Percentiles rank a stretch among this genome's conserved stretches.
Evolutionary conservation across 108 stramenopile species (phyloP).

Genomic region (Skeletonema tropicum): DNA sequence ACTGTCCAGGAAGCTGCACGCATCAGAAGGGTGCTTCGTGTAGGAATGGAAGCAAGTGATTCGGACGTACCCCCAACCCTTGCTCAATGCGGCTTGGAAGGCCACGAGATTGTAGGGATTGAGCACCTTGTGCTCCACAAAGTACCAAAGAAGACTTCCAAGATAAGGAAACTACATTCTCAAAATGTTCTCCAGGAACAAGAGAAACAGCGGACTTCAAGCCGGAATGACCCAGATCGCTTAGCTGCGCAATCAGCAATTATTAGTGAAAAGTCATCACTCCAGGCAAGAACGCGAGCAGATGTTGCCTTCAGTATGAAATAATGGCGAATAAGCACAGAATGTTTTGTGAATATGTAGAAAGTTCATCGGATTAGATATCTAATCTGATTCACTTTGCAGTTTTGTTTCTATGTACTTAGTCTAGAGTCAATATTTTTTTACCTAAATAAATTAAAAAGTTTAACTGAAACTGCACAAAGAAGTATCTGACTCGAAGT

Average conservation of each 20-base stretch:
- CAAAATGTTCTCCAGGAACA: neutral
- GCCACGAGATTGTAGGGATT: neutral
- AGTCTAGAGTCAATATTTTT: no score
- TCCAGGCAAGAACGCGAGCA: neutral
- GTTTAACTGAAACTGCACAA: no score
- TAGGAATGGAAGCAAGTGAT: neutral
- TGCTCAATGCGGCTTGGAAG: neutral
- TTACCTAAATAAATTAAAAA: no score
- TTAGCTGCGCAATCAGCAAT: neutral
- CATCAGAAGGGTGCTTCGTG: neutral
- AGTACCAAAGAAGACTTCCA: neutral
- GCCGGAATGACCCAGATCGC: neutral
- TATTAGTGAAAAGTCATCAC: neutral
- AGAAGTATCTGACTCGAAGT: no score
- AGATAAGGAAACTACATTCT: neutral
- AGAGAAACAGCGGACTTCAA: neutral
- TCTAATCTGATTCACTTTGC: no score
- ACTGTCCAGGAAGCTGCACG: neutral
- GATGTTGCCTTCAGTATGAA: neutral
- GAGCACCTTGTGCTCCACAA: neutral
- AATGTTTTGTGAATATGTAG: neutral
- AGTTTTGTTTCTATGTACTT: no score
- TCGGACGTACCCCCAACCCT: neutral
- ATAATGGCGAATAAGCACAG: neutral
- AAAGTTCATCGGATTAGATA: no score